Conservation (phyloP, 176 grass and related monocot genomes). For the Oryza glumipatula region DNA sequence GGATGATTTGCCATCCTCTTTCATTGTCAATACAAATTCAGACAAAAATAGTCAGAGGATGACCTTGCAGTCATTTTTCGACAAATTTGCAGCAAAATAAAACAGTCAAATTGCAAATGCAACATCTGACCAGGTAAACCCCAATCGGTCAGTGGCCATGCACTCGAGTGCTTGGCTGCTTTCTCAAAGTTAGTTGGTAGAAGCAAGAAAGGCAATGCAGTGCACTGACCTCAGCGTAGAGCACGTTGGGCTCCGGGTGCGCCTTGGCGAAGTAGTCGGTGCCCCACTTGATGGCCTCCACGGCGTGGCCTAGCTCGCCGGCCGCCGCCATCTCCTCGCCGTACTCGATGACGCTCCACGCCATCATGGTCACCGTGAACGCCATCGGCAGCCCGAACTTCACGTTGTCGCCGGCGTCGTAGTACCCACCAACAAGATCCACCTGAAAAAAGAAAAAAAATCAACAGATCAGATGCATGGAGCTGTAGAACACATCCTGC, state of each 20-base stretch:
- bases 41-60: not conserved
- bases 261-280: constrained; percentile 93
- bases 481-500: too few relatives aligned
- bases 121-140: constrained; percentile 24
- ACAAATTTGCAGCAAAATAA: not conserved
- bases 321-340: constrained; percentile 73
- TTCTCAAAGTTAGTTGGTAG: not conserved
- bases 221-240: constrained; percentile 76
- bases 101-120: not conserved
- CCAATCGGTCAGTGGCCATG: not conserved
- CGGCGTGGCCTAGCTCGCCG: constrained; percentile 78
- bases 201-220: not conserved
- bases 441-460: constrained; percentile 39
- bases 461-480: too few relatives aligned
- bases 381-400: constrained; percentile 98
- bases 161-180: not conserved
- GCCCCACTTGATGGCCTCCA: constrained; percentile 93
- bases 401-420: constrained; percentile 96
- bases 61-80: not conserved
- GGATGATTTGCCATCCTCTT: not conserved
- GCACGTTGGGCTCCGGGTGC: constrained; percentile 72
- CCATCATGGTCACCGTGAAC: constrained; percentile 98
- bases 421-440: constrained; percentile 87
- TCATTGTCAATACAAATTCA: not conserved
- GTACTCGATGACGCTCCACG: constrained; percentile 89